Evolutionary conservation across 1,139 yeast species (phyloP), one percentile per base, ranked within the genome.

Genomic region (Yamadazyma siamensis): DNA sequence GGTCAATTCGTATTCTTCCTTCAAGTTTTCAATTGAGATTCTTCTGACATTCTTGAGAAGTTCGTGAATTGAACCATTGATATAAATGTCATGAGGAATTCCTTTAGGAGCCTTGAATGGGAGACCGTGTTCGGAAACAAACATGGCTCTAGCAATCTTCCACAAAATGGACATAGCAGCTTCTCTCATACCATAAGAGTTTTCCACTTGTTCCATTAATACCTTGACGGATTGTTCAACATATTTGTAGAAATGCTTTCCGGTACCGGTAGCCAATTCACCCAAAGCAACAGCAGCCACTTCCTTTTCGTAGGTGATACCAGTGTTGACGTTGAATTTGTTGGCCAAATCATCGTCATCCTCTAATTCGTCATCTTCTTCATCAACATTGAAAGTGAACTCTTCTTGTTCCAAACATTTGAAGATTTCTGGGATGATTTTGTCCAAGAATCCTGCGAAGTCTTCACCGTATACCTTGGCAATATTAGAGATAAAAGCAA

Each of bases 251-350:
- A 91, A 88, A 33, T 77, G 79, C 41, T 76, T 78, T 49, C 88
- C 87, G 31, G 95, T 82, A 44, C 95, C 95, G 38, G 74, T 61
- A 39, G 96, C 95, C 53, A 91, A 75, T 52, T 91, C 96, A 28
- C 88, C 81, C 47, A 91, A 66, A 14, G 96, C 94, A 52, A 89
- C 94, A 27, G 94, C 75, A n/a, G 96, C 96, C 49, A 86, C 88
- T 67, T 91, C 98, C 66, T 91, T 91, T 66, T 91, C 98, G 50
- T 86, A 83, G 43, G 96, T 87, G 50, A 91, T 80, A 67, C 96
- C 97, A 31, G 96, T 84, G 70, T 88, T 88, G 44, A 89, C 89
- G 47, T 85, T 81, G 54, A 85, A 72, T 44, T 81, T 81, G 49
- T 80, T 80, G 38, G 75, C 78, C 43, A 80, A 57, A 32, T 81